phyloP scores from a whole-genome alignment of 2,329 filamentous ascomycete genomes.

The Phialocephala subalpina region DNA sequence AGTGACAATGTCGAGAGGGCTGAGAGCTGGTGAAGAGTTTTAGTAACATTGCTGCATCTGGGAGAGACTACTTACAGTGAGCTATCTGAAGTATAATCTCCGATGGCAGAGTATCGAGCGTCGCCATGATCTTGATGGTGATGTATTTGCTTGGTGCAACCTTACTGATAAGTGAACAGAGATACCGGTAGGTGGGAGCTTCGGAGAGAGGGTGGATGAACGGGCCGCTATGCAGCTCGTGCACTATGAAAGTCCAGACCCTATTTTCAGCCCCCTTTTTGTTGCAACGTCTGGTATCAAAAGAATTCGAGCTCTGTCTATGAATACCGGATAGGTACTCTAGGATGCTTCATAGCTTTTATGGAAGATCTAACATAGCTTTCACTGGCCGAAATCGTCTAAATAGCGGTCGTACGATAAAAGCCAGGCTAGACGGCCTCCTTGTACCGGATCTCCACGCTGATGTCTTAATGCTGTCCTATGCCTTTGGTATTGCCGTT shows the following conservation, averaged over 20 bases:
- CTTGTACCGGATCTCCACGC: too few species aligned
- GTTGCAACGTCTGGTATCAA: not conserved
- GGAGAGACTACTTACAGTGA: conserved; percentile 24
- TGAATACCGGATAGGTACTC: not conserved
- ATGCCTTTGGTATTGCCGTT: not conserved
- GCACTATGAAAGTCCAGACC: too few species aligned
- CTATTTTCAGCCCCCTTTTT: not conserved
- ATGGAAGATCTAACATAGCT: not conserved
- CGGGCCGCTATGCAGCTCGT: conserved; percentile 16
- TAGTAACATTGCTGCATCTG: not conserved
- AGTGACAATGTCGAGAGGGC: conserved; percentile 68
- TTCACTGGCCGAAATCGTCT: too few species aligned
- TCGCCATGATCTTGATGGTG: conserved; percentile 20
- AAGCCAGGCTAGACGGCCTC: too few species aligned
- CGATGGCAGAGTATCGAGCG: conserved; percentile 39
- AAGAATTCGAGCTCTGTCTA: not conserved
- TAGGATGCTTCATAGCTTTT: not conserved
- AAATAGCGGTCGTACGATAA: too few species aligned
- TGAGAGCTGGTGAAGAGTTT: conserved; percentile 60
- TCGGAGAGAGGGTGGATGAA: conserved; percentile 3
- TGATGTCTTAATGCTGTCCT: not conserved
- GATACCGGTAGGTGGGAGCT: not conserved
- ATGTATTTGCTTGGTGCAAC: not conserved
- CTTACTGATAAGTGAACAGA: conserved; percentile 19
- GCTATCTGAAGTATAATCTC: conserved; percentile 43